Evolutionary conservation across 73 alveolate species (phyloP).

Genomic region (Stentor roeselii): DNA sequence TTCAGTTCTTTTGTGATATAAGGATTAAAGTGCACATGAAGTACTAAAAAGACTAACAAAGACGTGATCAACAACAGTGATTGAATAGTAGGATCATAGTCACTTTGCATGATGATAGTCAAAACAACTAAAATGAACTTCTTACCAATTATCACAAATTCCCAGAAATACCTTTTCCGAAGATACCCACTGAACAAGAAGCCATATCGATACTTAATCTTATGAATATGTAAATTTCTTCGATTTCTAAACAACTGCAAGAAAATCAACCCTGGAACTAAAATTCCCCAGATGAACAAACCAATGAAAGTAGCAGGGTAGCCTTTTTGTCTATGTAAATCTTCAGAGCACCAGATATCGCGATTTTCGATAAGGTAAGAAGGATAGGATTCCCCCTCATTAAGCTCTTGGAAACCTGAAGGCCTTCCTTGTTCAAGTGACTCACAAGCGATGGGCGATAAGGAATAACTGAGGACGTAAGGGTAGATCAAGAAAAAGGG

Average conservation of each 20-base stretch:
- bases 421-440: neutral
- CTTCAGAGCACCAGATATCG: neutral
- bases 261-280: constrained; percentile 32
- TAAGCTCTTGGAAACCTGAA: neutral
- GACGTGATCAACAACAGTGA: neutral
- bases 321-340: neutral
- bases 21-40: neutral
- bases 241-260: neutral
- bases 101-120: constrained; percentile 28
- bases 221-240: neutral
- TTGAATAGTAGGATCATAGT: neutral
- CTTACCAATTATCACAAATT: constrained; percentile 41
- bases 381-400: neutral
- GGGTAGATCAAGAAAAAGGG: neutral
- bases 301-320: neutral
- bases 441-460: neutral
- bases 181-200: constrained; percentile 55
- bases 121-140: constrained; percentile 40
- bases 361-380: neutral
- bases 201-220: constrained; percentile 44
- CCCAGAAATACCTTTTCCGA: constrained; percentile 54
- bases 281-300: constrained; percentile 12
- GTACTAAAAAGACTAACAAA: neutral
- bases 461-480: neutral
- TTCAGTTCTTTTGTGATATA: neutral